These are phyloP conservation scores for Salix arbutifolia DNA, from an alignment of 345 rosid genomes.

Conservation along the genomic window DNA sequence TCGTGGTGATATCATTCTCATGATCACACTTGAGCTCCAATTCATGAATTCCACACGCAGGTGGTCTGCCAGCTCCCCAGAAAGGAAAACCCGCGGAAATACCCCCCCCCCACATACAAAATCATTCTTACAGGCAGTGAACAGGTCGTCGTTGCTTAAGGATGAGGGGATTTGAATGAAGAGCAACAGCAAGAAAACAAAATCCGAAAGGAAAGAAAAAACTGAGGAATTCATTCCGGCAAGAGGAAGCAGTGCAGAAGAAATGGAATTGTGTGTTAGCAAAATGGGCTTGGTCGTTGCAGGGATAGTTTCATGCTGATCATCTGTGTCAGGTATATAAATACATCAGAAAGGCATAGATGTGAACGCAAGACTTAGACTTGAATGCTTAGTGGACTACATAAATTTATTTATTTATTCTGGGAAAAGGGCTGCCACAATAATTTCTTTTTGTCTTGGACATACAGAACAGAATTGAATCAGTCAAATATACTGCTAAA, in stretches of 20 bases:
- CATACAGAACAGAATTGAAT: not conserved
- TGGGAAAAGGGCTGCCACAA: not conserved
- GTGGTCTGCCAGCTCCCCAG: slow-evolving; percentile 13
- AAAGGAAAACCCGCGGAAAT: slow-evolving; percentile 38
- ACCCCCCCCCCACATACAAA: slow-evolving; percentile 35
- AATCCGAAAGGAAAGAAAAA: not conserved
- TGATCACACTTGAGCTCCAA: slow-evolving; percentile 38
- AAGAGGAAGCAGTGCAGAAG: not conserved
- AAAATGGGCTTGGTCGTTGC: not conserved
- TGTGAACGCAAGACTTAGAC: not conserved
- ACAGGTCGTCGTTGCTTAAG: not conserved
- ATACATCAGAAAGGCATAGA: not conserved
- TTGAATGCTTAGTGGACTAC: too few species aligned
- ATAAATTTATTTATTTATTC: not conserved
- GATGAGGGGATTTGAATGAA: not conserved
- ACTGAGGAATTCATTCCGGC: not conserved
- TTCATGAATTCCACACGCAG: slow-evolving; percentile 24
- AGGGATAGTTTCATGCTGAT: not conserved
- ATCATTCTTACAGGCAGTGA: not conserved
- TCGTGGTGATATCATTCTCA: not conserved
- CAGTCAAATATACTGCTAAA: not conserved
- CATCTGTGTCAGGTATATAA: not conserved
- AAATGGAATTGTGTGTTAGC: too few species aligned
- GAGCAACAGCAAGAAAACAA: not conserved
- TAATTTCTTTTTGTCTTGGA: not conserved